These are phyloP conservation scores for Pichia sp. DNA, from an alignment of 1,139 yeast species.

Conservation along the genomic window DNA sequence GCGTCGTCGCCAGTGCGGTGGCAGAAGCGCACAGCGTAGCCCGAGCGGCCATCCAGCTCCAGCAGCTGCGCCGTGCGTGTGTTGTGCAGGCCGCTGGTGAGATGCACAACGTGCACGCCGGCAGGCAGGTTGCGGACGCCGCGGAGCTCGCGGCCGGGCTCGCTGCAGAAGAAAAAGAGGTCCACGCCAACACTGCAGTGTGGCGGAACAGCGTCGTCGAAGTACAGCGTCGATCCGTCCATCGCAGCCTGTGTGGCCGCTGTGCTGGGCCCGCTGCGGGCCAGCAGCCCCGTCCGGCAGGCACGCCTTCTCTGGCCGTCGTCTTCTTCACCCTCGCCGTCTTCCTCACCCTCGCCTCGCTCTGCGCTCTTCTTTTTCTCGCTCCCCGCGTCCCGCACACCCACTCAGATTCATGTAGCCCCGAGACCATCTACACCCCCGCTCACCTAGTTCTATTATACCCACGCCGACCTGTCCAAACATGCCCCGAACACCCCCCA, in stretches of 20 bases:
- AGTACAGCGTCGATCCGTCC: slow-evolving; percentile 11
- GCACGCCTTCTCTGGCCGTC: too few species aligned
- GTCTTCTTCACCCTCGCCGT: too few species aligned
- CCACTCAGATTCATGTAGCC: too few species aligned
- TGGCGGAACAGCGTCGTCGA: slow-evolving; percentile 17
- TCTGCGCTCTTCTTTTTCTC: too few species aligned
- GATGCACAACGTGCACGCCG: slow-evolving; percentile 28
- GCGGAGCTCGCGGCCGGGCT: slow-evolving; percentile 11
- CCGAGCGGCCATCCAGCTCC: slow-evolving; percentile 15
- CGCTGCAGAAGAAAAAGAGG: slow-evolving; percentile 20
- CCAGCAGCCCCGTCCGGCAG: too few species aligned
- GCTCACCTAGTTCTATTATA: too few species aligned
- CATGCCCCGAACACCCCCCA: too few species aligned
- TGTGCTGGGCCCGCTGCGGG: too few species aligned
- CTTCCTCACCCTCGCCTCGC: too few species aligned
- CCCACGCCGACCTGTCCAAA: neutral
- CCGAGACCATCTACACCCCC: too few species aligned
- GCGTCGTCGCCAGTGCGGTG: neutral
- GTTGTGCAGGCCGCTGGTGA: slow-evolving; percentile 20
- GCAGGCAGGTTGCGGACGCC: slow-evolving; percentile 24
- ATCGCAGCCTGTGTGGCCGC: neutral
- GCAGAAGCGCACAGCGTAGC: neutral
- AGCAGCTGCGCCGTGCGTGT: slow-evolving; percentile 20
- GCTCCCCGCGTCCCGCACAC: too few species aligned
- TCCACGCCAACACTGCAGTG: slow-evolving; percentile 24